A percentile compares a stretch with the other conserved stretches of the same genome.
These are phyloP conservation scores for Piper betle DNA, from an alignment of 164 flowering plant species.

Conservation along the genomic window DNA sequence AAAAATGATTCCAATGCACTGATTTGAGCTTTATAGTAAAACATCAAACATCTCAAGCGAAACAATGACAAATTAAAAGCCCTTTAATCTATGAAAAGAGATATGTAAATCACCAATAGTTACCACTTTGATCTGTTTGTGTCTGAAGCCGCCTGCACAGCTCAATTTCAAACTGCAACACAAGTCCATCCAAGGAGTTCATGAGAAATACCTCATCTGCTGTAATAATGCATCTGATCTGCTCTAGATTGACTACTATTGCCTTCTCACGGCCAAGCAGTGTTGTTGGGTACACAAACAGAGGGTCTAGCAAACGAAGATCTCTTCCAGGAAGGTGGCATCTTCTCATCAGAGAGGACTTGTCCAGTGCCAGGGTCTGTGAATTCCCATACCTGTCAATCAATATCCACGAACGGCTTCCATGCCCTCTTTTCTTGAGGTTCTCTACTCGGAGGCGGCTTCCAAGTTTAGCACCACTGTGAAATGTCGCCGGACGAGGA, in stretches of 20 bases:
- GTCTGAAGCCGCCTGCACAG: constrained; percentile 65
- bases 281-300: constrained; percentile 85
- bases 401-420: constrained; percentile 83
- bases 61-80: not conserved
- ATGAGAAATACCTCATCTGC: constrained; percentile 83
- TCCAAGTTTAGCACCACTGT: constrained; percentile 6
- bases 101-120: not conserved
- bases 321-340: constrained; percentile 90
- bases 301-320: constrained; percentile 85
- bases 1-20: constrained; percentile 5
- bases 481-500: constrained; percentile 1
- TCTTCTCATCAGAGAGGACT: constrained; percentile 64
- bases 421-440: constrained; percentile 77
- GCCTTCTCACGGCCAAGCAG: constrained; percentile 90
- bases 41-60: not conserved
- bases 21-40: no score
- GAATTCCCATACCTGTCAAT: constrained; percentile 65
- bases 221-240: constrained; percentile 87
- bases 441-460: constrained; percentile 17
- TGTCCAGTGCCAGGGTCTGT: constrained; percentile 59
- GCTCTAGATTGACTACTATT: constrained; percentile 83
- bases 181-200: constrained; percentile 81
- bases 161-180: constrained; percentile 62
- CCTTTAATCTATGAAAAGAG: not conserved
- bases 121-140: constrained; percentile 59